Evolutionary conservation across 768 basidiomycete species (phyloP).

Genomic region (Tulasnella sp.): DNA sequence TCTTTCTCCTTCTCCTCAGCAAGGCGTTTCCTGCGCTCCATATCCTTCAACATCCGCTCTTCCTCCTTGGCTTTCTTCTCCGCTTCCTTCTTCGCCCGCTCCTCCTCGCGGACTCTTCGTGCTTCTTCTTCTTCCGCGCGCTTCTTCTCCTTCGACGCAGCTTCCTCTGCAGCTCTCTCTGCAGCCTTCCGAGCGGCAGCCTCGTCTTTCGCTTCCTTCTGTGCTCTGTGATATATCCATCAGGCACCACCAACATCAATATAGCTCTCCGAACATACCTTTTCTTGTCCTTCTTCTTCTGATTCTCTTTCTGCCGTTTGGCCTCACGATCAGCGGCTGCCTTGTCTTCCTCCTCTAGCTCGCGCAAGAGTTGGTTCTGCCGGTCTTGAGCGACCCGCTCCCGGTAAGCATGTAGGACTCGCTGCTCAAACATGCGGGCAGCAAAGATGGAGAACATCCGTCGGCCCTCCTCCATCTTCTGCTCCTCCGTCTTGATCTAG

Average conservation of each 20-base stretch:
- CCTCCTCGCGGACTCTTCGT: conserved; percentile 76
- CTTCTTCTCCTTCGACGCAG: conserved; percentile 62
- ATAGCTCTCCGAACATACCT: conserved; percentile 39
- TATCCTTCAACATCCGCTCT: conserved; percentile 40
- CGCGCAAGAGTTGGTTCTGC: conserved; percentile 82
- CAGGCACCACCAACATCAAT: background rate
- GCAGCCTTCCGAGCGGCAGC: conserved; percentile 75
- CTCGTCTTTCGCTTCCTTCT: conserved; percentile 88
- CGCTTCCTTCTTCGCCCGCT: conserved; percentile 72
- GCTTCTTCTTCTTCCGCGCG: conserved; percentile 69
- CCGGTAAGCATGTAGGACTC: conserved; percentile 90
- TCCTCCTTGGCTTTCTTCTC: conserved; percentile 77
- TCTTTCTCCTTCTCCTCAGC: conserved; percentile 52
- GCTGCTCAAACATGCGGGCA: conserved; percentile 98
- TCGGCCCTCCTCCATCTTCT: conserved; percentile 98
- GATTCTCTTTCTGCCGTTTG: conserved; percentile 85
- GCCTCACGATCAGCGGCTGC: conserved; percentile 74
- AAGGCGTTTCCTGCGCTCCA: conserved; percentile 46
- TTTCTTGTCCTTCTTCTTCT: conserved; percentile 99
- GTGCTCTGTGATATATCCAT: conserved; percentile 43
- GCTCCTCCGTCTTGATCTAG: conserved; percentile 85
- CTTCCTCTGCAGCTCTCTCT: conserved; percentile 79
- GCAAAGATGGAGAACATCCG: conserved; percentile 99
- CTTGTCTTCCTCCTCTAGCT: conserved; percentile 93
- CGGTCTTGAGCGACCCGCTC: conserved; percentile 95